A percentile compares a stretch with the other conserved stretches of the same genome.
Evolutionary conservation across 768 basidiomycete species (phyloP).

Genomic region (Naganishia kalamii): DNA sequence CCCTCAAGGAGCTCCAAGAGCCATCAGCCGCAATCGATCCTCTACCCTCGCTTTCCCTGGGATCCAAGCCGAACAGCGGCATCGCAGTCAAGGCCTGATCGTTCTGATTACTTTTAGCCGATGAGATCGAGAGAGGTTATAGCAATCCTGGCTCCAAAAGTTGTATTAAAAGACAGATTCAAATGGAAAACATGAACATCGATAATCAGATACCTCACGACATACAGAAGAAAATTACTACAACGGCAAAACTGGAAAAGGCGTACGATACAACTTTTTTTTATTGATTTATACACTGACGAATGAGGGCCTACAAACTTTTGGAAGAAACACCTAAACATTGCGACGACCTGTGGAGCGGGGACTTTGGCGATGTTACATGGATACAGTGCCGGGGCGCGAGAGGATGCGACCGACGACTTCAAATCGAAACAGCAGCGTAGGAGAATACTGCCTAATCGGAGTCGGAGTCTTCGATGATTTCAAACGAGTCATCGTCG

Average conservation of each 20-base stretch:
- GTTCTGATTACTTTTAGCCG: too few species aligned
- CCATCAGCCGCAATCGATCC: background rate
- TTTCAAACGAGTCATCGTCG: conserved; percentile 12
- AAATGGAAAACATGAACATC: too few species aligned
- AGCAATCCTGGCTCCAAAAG: too few species aligned
- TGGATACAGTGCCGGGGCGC: background rate
- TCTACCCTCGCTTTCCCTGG: too few species aligned
- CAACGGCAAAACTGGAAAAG: background rate
- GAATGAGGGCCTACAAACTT: background rate
- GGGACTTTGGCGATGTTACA: background rate
- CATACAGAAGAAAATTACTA: background rate
- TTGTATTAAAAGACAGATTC: too few species aligned
- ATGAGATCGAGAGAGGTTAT: too few species aligned
- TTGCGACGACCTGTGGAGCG: background rate
- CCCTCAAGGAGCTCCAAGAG: background rate
- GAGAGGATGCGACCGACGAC: background rate
- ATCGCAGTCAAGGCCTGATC: too few species aligned
- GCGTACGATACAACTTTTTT: conserved; percentile 1
- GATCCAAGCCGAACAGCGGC: too few species aligned
- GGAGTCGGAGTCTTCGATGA: conserved; percentile 15
- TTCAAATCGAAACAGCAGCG: background rate
- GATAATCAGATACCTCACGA: background rate
- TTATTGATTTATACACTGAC: background rate
- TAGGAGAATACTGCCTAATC: background rate
- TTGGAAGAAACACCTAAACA: too few species aligned